Conservation (phyloP, 257 asterid species). For the Plantago elongata region DNA sequence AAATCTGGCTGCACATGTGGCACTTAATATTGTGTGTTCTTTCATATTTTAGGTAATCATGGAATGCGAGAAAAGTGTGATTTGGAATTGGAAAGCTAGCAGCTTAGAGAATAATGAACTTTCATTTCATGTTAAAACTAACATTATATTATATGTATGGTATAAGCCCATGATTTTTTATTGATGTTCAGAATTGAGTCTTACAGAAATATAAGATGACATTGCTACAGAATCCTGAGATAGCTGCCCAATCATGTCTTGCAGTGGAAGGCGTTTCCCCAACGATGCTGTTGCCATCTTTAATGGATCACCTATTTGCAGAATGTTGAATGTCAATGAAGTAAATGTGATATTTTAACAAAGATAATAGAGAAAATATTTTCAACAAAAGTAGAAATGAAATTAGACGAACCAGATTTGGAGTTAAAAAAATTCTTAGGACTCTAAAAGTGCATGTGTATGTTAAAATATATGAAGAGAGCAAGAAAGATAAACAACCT, state of each 20-base stretch:
- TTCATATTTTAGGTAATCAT: not conserved
- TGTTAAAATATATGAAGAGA: not conserved
- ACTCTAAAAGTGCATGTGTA: too few relatives aligned
- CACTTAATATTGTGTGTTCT: not conserved
- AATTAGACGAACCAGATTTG: not conserved
- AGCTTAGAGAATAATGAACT: not conserved
- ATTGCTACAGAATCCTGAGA: constrained; percentile 40
- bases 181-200: constrained; percentile 22
- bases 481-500: constrained; percentile 35
- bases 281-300: constrained; percentile 40
- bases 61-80: not conserved
- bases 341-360: not conserved
- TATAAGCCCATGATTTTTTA: not conserved
- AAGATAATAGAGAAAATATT: not conserved
- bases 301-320: constrained; percentile 47
- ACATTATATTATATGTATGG: not conserved
- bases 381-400: not conserved
- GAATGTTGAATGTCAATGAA: not conserved
- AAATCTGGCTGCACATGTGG: not conserved
- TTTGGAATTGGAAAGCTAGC: not conserved
- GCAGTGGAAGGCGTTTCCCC: constrained; percentile 42
- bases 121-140: not conserved
- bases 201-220: constrained; percentile 65
- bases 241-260: constrained; percentile 40
- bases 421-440: not conserved